These are phyloP conservation scores for Pulveroboletus sp. DNA, from an alignment of 768 basidiomycete species.

Conservation along the genomic window DNA sequence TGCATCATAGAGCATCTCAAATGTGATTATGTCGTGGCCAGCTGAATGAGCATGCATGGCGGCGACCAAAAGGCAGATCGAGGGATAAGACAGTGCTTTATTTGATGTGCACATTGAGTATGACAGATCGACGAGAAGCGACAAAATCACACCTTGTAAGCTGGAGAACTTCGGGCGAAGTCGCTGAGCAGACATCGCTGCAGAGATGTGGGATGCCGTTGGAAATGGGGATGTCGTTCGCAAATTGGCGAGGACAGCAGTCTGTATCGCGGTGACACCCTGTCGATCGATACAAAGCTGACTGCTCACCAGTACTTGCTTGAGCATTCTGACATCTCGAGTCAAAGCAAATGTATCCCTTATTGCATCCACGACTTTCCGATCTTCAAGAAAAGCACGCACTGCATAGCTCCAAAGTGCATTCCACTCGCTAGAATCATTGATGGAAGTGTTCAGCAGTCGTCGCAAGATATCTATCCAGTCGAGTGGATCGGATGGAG, in stretches of 20 bases:
- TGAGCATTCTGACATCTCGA: constrained; percentile 54
- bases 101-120: neutral
- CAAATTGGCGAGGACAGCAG: constrained; percentile 40
- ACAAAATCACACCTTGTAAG: constrained; percentile 44
- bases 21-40: constrained; percentile 79
- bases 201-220: constrained; percentile 38
- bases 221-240: constrained; percentile 52
- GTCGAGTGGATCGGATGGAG: constrained; percentile 44
- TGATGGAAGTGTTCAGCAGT: constrained; percentile 35
- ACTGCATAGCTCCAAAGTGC: constrained; percentile 54
- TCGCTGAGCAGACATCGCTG: constrained; percentile 49
- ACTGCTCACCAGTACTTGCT: constrained; percentile 54
- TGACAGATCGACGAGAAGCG: neutral
- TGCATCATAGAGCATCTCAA: constrained; percentile 83
- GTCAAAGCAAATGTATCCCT: constrained; percentile 59
- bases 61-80: constrained; percentile 81
- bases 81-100: constrained; percentile 71
- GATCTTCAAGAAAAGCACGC: constrained; percentile 51
- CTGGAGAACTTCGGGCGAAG: constrained; percentile 48
- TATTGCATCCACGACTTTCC: constrained; percentile 40
- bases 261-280: constrained; percentile 32
- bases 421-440: constrained; percentile 48
- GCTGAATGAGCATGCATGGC: constrained; percentile 68
- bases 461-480: constrained; percentile 50
- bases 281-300: neutral